Percentiles rank a stretch among this genome's conserved stretches.
These are phyloP conservation scores for Marasmius oreades DNA, from an alignment of 1,284 basidiomycete genomes.

Conservation along the genomic window DNA sequence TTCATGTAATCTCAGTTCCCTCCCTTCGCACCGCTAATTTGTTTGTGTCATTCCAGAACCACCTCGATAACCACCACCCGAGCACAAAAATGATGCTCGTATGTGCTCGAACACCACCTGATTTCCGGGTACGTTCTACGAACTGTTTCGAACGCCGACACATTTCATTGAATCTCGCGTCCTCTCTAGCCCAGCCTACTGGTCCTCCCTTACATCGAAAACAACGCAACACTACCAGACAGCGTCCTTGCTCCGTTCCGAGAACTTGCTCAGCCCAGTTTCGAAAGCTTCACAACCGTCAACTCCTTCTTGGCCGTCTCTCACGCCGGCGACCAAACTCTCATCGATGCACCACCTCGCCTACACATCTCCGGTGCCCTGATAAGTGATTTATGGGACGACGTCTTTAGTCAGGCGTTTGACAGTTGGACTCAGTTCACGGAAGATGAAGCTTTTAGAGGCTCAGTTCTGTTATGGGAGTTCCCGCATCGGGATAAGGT, in stretches of 20 bases:
- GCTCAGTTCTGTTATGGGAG: too few relatives aligned
- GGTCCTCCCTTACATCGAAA: background rate
- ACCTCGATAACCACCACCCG: background rate
- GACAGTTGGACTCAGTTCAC: constrained; percentile 8
- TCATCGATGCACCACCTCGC: constrained; percentile 15
- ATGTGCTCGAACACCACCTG: background rate
- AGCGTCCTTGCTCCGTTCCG: constrained; percentile 1
- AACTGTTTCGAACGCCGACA: background rate
- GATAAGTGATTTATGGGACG: constrained; percentile 14
- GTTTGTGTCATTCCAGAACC: background rate
- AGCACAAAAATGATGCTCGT: background rate
- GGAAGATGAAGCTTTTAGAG: background rate
- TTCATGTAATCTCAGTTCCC: too few relatives aligned
- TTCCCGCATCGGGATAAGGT: constrained; percentile 3
- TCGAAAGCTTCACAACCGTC: background rate
- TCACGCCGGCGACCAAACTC: constrained; percentile 15
- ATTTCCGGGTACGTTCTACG: background rate
- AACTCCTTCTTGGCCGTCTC: constrained; percentile 13
- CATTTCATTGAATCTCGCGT: background rate
- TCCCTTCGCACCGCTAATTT: background rate
- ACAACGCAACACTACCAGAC: background rate
- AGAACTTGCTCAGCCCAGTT: background rate
- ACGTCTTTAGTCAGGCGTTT: too few relatives aligned
- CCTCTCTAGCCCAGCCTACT: background rate
- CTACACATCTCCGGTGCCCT: constrained; percentile 16